These are phyloP conservation scores for Nannizzia gypsea DNA, from an alignment of 2,329 filamentous ascomycete species.

Conservation along the genomic window DNA sequence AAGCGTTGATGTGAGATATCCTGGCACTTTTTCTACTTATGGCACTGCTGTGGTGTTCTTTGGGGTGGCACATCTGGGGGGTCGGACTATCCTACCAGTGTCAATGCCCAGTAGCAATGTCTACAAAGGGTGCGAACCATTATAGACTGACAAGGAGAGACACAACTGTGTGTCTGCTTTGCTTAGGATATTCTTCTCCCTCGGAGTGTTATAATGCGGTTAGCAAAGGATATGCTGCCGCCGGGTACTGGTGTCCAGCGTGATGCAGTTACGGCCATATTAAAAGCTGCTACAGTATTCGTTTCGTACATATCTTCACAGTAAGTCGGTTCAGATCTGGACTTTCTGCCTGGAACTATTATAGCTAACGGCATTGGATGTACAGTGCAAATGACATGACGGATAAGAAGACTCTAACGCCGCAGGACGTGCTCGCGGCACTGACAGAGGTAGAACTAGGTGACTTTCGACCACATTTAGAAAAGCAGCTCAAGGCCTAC, in stretches of 20 bases:
- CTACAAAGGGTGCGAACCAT: not conserved
- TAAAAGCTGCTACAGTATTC: conserved; percentile 56
- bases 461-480: conserved; percentile 45
- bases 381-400: conserved; percentile 50
- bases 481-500: conserved; percentile 45
- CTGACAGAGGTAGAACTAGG: conserved; percentile 51
- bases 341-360: too few species aligned
- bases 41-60: not conserved
- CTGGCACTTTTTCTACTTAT: not conserved
- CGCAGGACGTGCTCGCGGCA: conserved; percentile 49
- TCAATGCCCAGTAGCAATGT: not conserved
- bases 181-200: conserved; percentile 50
- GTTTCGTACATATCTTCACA: conserved; percentile 51
- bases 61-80: too few species aligned
- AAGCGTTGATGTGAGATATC: not conserved
- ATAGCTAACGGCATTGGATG: not conserved
- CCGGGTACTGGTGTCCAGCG: conserved; percentile 55
- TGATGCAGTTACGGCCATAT: conserved; percentile 52
- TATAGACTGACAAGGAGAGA: not conserved
- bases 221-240: conserved; percentile 52
- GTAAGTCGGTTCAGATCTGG: conserved; percentile 29
- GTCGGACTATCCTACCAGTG: not conserved
- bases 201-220: conserved; percentile 48
- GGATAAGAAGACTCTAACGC: conserved; percentile 50
- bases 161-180: not conserved